Base-by-base conservation (phyloP, 345 rosid genomes). In the Rhizophora apiculata region DNA sequence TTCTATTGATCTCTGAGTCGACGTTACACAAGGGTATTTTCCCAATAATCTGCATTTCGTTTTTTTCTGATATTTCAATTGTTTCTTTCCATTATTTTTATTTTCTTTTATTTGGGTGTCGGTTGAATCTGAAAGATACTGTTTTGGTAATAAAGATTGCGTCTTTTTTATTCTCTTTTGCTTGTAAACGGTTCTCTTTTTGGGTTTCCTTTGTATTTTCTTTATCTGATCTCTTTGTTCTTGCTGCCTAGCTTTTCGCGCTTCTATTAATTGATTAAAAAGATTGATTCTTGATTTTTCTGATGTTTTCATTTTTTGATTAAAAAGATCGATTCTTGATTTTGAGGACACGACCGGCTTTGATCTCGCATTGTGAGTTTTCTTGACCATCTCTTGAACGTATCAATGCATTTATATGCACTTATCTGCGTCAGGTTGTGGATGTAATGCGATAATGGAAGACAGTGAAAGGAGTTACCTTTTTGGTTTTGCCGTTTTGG, bases 71-170 rank as follows among this genome's bases (percentile, higher is more conserved):
- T 55, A 24, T n/a, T 18, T 5, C n/a, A 36, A 1, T 66, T 31
- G 22, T 66, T 22, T 8, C 21, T 1, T 48, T 27, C 9, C 32
- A 5, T 5, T 31, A 4, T 31, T 31, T 31, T 31, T 5, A 6
- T n/a, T 65, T 24, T 15, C 5, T 52, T 4, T 30, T 15, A 52
- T 52, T 52, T 21, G 22, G 19, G 27, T 68, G 71, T 57, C 20
- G 29, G 19, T 30, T 68, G 63, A 57, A 68, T 68, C 71, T 39
- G 55, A 43, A 57, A 57, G 57, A 6, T 68, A 22, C 21, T 57
- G 21, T 56, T 37, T 58, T 57, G 27, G 36, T 57, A 6, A 26
- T 54, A 55, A 39, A 20, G 56, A 34, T 6, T 67, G 31, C 39
- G 49, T 53, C 26, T 55, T 54, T 15, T 20, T 7, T 19, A n/a